Base-by-base conservation (phyloP, 2,329 filamentous ascomycete genomes). In the Colletotrichum limetticola region DNA sequence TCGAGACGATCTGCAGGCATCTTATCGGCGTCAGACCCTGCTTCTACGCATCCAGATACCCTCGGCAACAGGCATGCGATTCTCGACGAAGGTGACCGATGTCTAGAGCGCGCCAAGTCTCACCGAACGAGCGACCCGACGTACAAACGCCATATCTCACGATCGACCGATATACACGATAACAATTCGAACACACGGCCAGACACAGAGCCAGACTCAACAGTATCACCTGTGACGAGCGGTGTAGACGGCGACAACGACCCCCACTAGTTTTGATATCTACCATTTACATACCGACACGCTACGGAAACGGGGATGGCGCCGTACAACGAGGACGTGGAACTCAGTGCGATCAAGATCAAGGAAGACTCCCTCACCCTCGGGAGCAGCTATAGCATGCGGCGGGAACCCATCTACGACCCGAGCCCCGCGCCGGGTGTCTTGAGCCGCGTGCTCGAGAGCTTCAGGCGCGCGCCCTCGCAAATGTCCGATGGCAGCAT, bases 391-490 rank as follows among this genome's bases (percentile, higher is more conserved):
- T 84, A 85, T 79, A 88, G 85, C 76, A 88, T 86, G 85, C 86
- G 86, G 84, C 86, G 86, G 65, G 86, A 87, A 76, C 85, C 86
- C 49, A 76, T 84, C 35, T 87, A 88, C 78, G 83, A 85, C 53
- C 82, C 85, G 9, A 75, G 78, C 24, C 72, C 75, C 32, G 75
- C 78, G 64, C 80, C 82, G 56, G 78, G 79, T 52, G 79, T 81
- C 73, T 77, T 85, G 72, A 79, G 79, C 19, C 85, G 85, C 73
- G 85, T 90, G 78, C 75, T 91, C 76, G 88, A 92, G 81, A 87
- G 89, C 80, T 93, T 93, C 84, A 88, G 88, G 76, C 88, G 90
- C 72, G 91, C 93, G 76, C 88, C 90, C 8, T 80, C 81, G 75
- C 82, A 84, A 68, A 84, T 83, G 71, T 83, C 89, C 12, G 30